phyloP scores from a whole-genome alignment of 2,329 filamentous ascomycete genomes.

The Dothistroma pini region DNA sequence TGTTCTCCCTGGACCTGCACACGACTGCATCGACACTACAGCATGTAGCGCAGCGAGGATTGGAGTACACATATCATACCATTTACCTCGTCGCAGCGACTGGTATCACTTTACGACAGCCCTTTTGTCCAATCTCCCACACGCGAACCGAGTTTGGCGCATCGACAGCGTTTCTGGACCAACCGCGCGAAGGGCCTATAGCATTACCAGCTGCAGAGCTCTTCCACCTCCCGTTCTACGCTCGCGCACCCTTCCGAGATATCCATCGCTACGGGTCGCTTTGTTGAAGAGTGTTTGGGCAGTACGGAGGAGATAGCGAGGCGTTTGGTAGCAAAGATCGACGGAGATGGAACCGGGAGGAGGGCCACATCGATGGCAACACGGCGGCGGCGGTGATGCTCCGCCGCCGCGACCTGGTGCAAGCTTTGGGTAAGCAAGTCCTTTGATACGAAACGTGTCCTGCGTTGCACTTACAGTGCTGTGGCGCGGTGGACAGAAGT shows the following conservation, averaged over 20 bases:
- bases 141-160: not conserved
- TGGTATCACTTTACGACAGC: not conserved
- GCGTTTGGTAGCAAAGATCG: not conserved
- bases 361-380: constrained; percentile 28
- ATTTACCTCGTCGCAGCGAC: not conserved
- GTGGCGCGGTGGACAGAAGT: not conserved
- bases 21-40: not conserved
- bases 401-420: constrained; percentile 27
- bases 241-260: constrained; percentile 4
- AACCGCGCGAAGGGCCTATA: constrained; percentile 1
- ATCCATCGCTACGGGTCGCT: not conserved
- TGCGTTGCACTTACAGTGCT: not conserved
- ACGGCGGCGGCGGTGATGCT: constrained; percentile 25
- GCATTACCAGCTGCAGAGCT: not conserved
- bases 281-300: not conserved
- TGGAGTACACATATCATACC: not conserved
- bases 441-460: not conserved
- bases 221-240: not conserved
- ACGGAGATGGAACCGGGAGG: constrained; percentile 19
- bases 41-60: not conserved
- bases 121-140: not conserved
- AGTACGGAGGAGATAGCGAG: not conserved
- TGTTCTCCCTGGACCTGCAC: not conserved
- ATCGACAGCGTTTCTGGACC: not conserved
- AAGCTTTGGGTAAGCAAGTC: constrained; percentile 30